Evolutionary conservation across 2,329 filamentous ascomycete species (phyloP), one percentile per base, ranked within the genome.

Genomic region (Phoma sp.): DNA sequence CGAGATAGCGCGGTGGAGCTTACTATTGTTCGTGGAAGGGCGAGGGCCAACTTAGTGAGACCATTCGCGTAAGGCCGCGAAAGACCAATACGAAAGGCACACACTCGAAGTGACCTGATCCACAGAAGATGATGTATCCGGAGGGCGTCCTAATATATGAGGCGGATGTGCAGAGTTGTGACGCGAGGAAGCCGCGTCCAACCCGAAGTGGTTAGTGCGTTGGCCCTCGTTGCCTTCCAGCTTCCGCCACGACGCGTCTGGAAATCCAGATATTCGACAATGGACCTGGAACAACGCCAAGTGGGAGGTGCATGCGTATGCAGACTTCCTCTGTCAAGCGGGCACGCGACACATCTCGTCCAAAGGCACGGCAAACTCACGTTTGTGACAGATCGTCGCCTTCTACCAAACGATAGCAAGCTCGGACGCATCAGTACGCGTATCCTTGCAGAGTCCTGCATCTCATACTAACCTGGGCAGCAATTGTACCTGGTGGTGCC

Each of bases 11-110:
- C 40, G 29, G 43, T 31, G 53, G 29, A 61, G 44, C 67, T 74
- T 74, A 69, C 56, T 74, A 74, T 74, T 74, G 70, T 74, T 73
- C 71, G 65, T 55, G 41, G 22, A 54, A 38, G 45, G 36, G 24
- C 44, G 40, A 17, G 53, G 49, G 60, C 61, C 64, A 47, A 45
- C 15, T 55, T 55, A 57, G 27, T 62, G 58, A 65, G 46, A 67
- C 65, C 41, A 4, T 8, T 59, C 41, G 46, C 22, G 21, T 48
- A 36, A 37, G 48, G 24, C 24, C 39, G 37, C 31, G 32, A 29
- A 15, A 21, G 27, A 31, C 31, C 15, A 6, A 24, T 10, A 9
- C 6, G 8, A 46, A 17, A 22, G 31, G 15, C 17, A 7, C 8
- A 37, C 15, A 21, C 2, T 40, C 6, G 4, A 17, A 2, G 7